These are phyloP conservation scores for Colletotrichum sp. DNA, from an alignment of 2,329 filamentous ascomycete species.

Conservation along the genomic window DNA sequence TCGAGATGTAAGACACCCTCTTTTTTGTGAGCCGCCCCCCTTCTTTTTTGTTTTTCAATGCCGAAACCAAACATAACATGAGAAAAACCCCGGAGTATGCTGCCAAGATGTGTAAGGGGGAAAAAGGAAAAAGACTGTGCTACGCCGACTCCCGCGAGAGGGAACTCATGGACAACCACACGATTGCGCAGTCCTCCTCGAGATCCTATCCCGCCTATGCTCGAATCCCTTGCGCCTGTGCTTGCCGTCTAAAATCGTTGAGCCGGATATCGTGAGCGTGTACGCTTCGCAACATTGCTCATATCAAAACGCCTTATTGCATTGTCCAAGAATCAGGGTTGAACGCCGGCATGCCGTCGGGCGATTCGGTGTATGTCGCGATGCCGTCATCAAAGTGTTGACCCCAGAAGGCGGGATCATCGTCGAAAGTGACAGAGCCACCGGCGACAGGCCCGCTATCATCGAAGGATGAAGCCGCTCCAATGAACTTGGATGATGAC, in stretches of 20 bases:
- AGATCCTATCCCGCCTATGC: background rate
- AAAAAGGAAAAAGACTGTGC: background rate
- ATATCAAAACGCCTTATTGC: conserved; percentile 5
- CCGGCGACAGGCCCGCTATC: conserved; percentile 41
- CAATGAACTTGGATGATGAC: conserved; percentile 49
- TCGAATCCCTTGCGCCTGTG: conserved; percentile 16
- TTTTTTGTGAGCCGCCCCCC: conserved; percentile 6
- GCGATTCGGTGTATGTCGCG: conserved; percentile 31
- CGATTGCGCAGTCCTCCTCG: background rate
- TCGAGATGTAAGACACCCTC: conserved; percentile 14
- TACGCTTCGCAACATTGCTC: conserved; percentile 3
- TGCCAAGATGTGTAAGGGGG: background rate
- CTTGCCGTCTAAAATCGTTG: conserved; percentile 18
- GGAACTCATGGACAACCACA: background rate
- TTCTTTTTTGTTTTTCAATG: conserved; percentile 12
- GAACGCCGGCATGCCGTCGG: conserved; percentile 25
- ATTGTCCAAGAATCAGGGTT: conserved; percentile 15
- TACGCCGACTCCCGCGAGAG: conserved; percentile 10
- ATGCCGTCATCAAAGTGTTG: conserved; percentile 43
- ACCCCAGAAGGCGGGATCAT: conserved; percentile 56
- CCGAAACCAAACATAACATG: background rate
- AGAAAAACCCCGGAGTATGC: background rate
- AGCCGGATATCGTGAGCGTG: conserved; percentile 11
- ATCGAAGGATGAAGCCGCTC: conserved; percentile 41
- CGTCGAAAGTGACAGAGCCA: conserved; percentile 52